These are phyloP conservation scores for Babesia ovata DNA, from an alignment of 169 alveolate species.

Conservation along the genomic window DNA sequence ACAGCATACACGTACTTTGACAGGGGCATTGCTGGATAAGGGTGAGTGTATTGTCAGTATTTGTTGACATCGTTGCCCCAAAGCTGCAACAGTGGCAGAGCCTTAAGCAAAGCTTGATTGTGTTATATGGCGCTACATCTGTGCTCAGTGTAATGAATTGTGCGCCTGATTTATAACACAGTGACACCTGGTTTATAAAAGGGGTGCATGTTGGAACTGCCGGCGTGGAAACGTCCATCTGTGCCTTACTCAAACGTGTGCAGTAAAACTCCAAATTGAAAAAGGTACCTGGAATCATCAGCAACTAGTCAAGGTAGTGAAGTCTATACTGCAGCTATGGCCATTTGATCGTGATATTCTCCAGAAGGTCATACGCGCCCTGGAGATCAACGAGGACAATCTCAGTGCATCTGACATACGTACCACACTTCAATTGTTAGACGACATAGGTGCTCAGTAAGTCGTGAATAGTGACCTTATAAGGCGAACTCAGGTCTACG, in stretches of 20 bases:
- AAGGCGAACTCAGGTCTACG: neutral
- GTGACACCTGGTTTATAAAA: neutral
- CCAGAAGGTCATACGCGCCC: conserved; percentile 12
- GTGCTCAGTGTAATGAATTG: neutral
- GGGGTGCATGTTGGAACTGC: neutral
- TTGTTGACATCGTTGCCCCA: no score
- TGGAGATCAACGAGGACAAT: conserved; percentile 27
- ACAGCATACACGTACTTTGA: neutral
- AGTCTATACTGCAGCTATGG: neutral
- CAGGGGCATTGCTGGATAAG: neutral
- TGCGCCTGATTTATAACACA: neutral
- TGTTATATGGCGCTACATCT: neutral
- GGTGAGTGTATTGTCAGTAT: neutral
- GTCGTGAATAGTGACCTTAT: neutral
- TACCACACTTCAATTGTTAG: conserved; percentile 4
- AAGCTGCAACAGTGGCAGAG: no score
- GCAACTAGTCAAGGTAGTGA: conserved; percentile 1
- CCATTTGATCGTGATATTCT: conserved; percentile 11
- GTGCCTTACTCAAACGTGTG: neutral
- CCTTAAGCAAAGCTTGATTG: neutral
- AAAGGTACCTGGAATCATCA: neutral
- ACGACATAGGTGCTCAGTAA: conserved; percentile 2
- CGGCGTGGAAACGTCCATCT: neutral
- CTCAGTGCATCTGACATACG: neutral
- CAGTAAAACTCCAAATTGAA: conserved; percentile 17